phyloP scores from a whole-genome alignment of 2,329 filamentous ascomycete genomes.

The Periconia digitata region DNA sequence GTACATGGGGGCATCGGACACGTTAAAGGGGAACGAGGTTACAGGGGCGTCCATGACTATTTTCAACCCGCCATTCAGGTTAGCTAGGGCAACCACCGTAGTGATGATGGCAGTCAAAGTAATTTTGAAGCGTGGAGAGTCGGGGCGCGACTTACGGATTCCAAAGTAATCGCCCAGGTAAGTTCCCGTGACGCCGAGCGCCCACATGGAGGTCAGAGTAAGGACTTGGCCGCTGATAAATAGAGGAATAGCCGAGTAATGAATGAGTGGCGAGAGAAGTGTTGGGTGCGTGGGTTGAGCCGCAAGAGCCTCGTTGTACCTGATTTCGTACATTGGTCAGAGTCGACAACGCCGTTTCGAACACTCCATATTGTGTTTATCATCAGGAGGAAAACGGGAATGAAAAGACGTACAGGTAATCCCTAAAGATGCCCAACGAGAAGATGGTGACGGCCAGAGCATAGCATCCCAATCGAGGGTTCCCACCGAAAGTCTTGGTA shows the following conservation, averaged over 20 bases:
- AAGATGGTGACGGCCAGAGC: constrained; percentile 87
- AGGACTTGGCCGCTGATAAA: constrained; percentile 78
- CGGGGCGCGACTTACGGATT: constrained; percentile 53
- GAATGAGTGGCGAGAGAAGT: constrained; percentile 62
- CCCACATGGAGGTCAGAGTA: constrained; percentile 87
- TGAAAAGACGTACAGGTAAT: constrained; percentile 52
- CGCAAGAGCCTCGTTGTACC: constrained; percentile 83
- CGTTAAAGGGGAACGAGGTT: constrained; percentile 92
- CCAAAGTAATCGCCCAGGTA: constrained; percentile 99
- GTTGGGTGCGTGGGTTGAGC: constrained; percentile 74
- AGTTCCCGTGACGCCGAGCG: constrained; percentile 89
- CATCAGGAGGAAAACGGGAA: not conserved
- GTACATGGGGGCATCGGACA: constrained; percentile 93
- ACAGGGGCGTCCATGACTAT: constrained; percentile 86
- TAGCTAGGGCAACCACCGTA: no score
- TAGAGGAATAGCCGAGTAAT: constrained; percentile 69
- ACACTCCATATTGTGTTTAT: not conserved
- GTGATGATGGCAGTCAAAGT: no score
- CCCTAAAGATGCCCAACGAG: constrained; percentile 83
- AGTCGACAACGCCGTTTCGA: not conserved
- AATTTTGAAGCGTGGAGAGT: not conserved
- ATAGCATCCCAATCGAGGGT: constrained; percentile 81
- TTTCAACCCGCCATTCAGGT: no score
- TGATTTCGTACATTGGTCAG: constrained; percentile 42
- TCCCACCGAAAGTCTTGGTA: constrained; percentile 82